These are phyloP conservation scores for Tanozyma kutaoensis DNA, from an alignment of 805 yeast species.

Conservation along the genomic window DNA sequence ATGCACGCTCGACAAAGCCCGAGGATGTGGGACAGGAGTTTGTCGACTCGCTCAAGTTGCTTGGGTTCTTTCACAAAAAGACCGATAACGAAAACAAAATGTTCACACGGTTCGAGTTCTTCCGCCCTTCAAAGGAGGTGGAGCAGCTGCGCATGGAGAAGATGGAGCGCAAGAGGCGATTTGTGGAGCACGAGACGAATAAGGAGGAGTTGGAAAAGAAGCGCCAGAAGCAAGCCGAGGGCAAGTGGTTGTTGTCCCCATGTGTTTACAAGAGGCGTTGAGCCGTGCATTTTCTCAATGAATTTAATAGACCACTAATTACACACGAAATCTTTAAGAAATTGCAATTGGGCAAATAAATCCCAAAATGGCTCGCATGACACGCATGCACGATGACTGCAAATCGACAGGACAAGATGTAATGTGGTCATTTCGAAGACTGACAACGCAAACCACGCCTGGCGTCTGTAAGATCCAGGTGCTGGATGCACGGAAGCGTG, in stretches of 20 bases:
- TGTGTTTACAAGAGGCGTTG: slow-evolving; percentile 90
- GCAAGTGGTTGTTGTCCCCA: slow-evolving; percentile 86
- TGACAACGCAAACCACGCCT: too few relatives aligned
- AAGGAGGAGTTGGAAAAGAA: slow-evolving; percentile 45
- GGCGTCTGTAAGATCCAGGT: too few relatives aligned
- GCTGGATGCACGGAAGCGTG: too few relatives aligned
- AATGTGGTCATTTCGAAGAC: too few relatives aligned
- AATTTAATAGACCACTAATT: too few relatives aligned
- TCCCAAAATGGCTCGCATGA: too few relatives aligned
- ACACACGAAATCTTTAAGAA: too few relatives aligned
- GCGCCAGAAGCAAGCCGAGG: slow-evolving; percentile 50
- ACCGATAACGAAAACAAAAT: slow-evolving; percentile 84
- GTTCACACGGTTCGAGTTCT: slow-evolving; percentile 92
- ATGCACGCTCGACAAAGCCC: slow-evolving; percentile 8
- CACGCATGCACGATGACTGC: too few relatives aligned
- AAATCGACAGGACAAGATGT: too few relatives aligned
- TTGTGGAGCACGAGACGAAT: slow-evolving; percentile 57
- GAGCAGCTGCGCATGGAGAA: slow-evolving; percentile 49
- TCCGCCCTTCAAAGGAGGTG: slow-evolving; percentile 67
- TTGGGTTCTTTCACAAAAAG: slow-evolving; percentile 78
- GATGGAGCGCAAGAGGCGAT: slow-evolving; percentile 48
- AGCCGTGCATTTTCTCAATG: too few relatives aligned
- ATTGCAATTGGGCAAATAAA: too few relatives aligned
- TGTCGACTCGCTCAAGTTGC: slow-evolving; percentile 57
- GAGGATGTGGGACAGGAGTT: slow-evolving; percentile 55